A percentile compares a stretch with the other conserved stretches of the same genome.
These are phyloP conservation scores for Didymella pinodella DNA, from an alignment of 2,329 filamentous ascomycete genomes.

Conservation along the genomic window DNA sequence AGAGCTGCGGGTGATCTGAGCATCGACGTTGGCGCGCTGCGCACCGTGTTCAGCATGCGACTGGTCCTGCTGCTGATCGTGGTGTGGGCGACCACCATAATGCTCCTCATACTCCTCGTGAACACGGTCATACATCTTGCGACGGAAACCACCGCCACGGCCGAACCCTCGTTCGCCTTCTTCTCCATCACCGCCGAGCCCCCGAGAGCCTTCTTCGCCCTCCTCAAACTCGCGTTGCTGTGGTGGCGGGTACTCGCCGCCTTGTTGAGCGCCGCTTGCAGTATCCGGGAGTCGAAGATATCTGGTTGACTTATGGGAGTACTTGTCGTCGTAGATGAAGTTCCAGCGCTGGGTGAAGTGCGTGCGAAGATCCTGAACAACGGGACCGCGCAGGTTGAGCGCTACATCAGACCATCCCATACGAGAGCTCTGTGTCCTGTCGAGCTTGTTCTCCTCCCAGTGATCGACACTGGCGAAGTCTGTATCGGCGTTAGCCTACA, in stretches of 20 bases:
- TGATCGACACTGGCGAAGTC: conserved; percentile 78
- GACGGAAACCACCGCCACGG: conserved; percentile 36
- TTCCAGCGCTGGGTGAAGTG: conserved; percentile 93
- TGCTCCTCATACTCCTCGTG: conserved; percentile 38
- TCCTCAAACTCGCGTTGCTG: conserved; percentile 47
- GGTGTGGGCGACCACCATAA: conserved; percentile 28
- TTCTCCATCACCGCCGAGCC: conserved; percentile 44
- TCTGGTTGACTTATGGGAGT: conserved; percentile 64
- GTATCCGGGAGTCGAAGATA: conserved; percentile 53
- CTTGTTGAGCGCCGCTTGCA: conserved; percentile 43
- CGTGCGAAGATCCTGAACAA: conserved; percentile 74
- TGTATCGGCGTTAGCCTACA: conserved; percentile 28
- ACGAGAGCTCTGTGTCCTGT: conserved; percentile 77
- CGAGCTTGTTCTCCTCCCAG: conserved; percentile 86
- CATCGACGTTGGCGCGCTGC: conserved; percentile 41
- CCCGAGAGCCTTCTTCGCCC: conserved; percentile 48
- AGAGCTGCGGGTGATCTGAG: conserved; percentile 51
- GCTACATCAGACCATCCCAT: conserved; percentile 95
- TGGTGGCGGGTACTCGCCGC: conserved; percentile 54
- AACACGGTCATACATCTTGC: conserved; percentile 40
- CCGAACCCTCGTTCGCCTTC: conserved; percentile 47
- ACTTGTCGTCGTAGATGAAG: conserved; percentile 86
- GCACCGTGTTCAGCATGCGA: conserved; percentile 45
- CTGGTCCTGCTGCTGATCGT: conserved; percentile 27
- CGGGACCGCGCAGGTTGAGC: conserved; percentile 76